Evolutionary conservation across 371 early-diverging fungal genomes (phyloP).

Genomic region (Mucor piriformis): DNA sequence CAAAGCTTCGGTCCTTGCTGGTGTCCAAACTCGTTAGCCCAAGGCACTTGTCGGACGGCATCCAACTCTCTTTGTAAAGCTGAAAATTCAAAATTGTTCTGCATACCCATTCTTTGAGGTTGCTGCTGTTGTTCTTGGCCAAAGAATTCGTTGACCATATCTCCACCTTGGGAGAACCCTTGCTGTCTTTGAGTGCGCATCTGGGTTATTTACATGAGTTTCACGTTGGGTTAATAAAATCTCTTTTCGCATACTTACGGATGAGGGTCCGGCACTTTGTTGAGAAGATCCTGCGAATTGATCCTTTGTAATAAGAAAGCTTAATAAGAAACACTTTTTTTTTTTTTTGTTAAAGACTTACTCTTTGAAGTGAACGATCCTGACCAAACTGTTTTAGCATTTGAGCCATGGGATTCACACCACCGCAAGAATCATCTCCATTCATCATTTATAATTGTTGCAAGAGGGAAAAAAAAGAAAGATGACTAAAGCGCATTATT

Average conservation of each 20-base stretch:
- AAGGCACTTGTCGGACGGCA: slow-evolving; percentile 49
- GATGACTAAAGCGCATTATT: not conserved
- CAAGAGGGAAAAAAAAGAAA: not conserved
- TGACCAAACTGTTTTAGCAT: slow-evolving; percentile 61
- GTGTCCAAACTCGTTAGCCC: slow-evolving; percentile 59
- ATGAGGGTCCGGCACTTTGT: slow-evolving; percentile 35
- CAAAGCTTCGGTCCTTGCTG: slow-evolving; percentile 53
- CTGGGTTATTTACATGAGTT: slow-evolving; percentile 2
- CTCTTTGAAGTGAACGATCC: slow-evolving; percentile 56
- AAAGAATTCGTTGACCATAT: slow-evolving; percentile 64
- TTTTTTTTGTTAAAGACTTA: slow-evolving; percentile 17
- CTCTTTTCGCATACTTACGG: slow-evolving; percentile 23
- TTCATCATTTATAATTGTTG: slow-evolving; percentile 32
- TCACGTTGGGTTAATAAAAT: not conserved
- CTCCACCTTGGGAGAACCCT: slow-evolving; percentile 29
- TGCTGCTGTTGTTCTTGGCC: slow-evolving; percentile 47
- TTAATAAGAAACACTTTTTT: not conserved
- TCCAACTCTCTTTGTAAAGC: slow-evolving; percentile 57
- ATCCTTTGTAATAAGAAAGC: slow-evolving; percentile 25
- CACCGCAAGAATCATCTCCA: slow-evolving; percentile 60
- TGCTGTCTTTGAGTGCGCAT: slow-evolving; percentile 32
- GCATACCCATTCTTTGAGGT: slow-evolving; percentile 12
- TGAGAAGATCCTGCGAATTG: slow-evolving; percentile 42
- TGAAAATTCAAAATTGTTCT: slow-evolving; percentile 50
- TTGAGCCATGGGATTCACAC: slow-evolving; percentile 61